phyloP scores from a whole-genome alignment of 2,329 filamentous ascomycete genomes.

The Botryotinia calthae region DNA sequence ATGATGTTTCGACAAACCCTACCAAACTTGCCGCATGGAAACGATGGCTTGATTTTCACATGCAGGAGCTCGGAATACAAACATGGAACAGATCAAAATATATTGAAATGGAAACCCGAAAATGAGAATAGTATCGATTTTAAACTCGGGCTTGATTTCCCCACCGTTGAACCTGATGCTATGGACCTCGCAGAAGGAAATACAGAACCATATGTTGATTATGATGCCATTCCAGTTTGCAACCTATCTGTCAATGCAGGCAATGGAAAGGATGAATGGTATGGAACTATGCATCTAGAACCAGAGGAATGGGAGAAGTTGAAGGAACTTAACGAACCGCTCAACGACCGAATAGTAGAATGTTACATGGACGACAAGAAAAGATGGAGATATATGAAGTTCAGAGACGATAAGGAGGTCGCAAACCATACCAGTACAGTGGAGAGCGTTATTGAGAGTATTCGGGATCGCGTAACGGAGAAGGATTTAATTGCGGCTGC shows the following conservation, averaged over 20 bases:
- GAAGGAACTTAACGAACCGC: constrained; percentile 68
- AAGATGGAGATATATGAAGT: constrained; percentile 82
- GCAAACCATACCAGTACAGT: constrained; percentile 87
- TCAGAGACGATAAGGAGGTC: constrained; percentile 88
- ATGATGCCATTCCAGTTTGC: constrained; percentile 72
- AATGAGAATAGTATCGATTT: constrained; percentile 96
- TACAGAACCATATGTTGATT: constrained; percentile 67
- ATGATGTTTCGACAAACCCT: constrained; percentile 90
- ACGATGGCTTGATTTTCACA: constrained; percentile 98
- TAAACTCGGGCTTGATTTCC: constrained; percentile 74
- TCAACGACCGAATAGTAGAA: constrained; percentile 88
- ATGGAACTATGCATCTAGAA: constrained; percentile 66
- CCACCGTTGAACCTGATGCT: constrained; percentile 64
- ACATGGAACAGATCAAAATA: constrained; percentile 87
- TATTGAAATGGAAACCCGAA: constrained; percentile 96
- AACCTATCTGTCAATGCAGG: constrained; percentile 70
- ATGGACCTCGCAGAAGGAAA: constrained; percentile 65
- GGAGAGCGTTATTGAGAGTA: constrained; percentile 83
- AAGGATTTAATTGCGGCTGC: constrained; percentile 72
- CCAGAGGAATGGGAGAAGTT: constrained; percentile 79
- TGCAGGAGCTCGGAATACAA: constrained; percentile 83
- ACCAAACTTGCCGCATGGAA: constrained; percentile 82
- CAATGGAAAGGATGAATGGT: constrained; percentile 52
- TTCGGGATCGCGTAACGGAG: constrained; percentile 79
- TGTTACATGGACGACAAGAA: constrained; percentile 75